A percentile compares a stretch with the other conserved stretches of the same genome.
phyloP scores from a whole-genome alignment of 176 grass and related monocot species.

The Carex parvula region DNA sequence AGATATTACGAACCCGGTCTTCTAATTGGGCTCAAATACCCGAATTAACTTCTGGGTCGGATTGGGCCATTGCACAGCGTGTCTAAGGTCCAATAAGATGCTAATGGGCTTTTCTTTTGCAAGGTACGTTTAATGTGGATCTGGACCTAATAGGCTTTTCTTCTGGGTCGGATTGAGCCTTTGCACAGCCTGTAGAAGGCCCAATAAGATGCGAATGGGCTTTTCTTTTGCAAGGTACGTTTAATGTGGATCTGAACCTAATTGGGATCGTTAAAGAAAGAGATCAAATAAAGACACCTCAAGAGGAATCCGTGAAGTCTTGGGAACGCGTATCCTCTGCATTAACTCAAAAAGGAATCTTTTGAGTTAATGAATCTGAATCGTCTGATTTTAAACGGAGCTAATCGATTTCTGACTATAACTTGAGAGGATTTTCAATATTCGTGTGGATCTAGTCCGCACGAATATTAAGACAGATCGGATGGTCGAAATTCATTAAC shows the following conservation, averaged over 20 bases:
- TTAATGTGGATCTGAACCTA: not conserved
- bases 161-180: too few relatives aligned
- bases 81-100: not conserved
- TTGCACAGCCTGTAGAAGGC: too few relatives aligned
- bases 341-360: too few relatives aligned
- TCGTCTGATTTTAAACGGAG: too few relatives aligned
- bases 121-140: not conserved
- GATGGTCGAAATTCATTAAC: too few relatives aligned
- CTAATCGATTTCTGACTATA: too few relatives aligned
- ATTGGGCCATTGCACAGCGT: not conserved
- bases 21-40: not conserved
- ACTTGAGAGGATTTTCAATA: too few relatives aligned
- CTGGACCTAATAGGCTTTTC: not conserved
- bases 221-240: not conserved
- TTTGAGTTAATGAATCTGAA: too few relatives aligned
- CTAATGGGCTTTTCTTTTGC: not conserved
- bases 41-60: not conserved
- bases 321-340: not conserved
- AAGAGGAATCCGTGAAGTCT: constrained; percentile 1
- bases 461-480: too few relatives aligned
- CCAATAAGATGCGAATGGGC: not conserved
- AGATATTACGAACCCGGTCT: not conserved
- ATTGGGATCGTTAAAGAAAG: not conserved
- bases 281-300: not conserved
- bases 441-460: too few relatives aligned